These are phyloP conservation scores for Fusarium clavum DNA, from an alignment of 2,329 filamentous ascomycete species.

Conservation along the genomic window DNA sequence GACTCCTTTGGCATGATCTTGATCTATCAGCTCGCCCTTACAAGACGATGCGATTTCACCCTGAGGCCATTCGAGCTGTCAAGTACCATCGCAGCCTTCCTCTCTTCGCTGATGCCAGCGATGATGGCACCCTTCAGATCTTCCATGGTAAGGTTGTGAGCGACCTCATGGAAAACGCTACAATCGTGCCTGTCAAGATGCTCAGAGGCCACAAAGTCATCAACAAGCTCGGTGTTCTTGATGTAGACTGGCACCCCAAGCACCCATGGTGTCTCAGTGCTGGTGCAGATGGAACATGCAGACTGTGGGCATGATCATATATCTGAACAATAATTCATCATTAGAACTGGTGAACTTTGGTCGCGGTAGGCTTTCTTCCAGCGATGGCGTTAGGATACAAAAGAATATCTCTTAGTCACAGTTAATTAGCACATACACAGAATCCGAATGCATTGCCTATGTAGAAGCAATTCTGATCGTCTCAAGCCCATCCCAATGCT, in stretches of 20 bases:
- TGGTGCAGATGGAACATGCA: constrained; percentile 91
- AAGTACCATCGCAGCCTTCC: constrained; percentile 86
- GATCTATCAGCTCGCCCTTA: constrained; percentile 91
- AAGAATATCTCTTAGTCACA: constrained; percentile 17
- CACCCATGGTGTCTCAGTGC: constrained; percentile 96
- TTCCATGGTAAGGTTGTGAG: constrained; percentile 97
- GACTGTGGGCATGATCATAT: constrained; percentile 74
- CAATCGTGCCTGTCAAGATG: constrained; percentile 95
- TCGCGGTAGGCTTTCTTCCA: constrained; percentile 30
- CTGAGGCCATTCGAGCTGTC: constrained; percentile 89
- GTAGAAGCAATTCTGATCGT: neutral
- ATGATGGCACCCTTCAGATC: constrained; percentile 93
- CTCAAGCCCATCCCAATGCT: neutral
- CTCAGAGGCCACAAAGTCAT: constrained; percentile 89
- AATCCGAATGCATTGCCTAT: neutral
- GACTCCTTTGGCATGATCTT: constrained; percentile 95
- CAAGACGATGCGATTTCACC: constrained; percentile 96
- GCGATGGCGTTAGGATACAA: constrained; percentile 39
- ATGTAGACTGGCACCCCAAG: constrained; percentile 93
- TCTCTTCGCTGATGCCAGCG: constrained; percentile 93
- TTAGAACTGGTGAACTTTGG: neutral
- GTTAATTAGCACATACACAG: neutral
- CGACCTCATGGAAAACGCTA: constrained; percentile 95
- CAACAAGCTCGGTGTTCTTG: constrained; percentile 88
- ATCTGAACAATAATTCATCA: neutral